Conservation (phyloP, 2,329 filamentous ascomycete genomes). For the Cryphonectria carpinicola region DNA sequence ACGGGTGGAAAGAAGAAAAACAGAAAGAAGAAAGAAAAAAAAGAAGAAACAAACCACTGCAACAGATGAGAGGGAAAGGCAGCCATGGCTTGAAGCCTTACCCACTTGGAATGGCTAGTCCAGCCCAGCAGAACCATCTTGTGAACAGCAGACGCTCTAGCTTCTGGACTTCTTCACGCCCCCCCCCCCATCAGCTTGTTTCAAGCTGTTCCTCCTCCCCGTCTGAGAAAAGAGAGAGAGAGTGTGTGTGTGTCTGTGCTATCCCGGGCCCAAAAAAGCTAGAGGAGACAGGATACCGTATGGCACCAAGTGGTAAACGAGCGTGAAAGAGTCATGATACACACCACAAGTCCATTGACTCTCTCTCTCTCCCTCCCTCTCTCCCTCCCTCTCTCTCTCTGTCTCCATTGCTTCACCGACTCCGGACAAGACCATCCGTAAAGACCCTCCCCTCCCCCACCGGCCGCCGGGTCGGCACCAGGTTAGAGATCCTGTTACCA, state of each 20-base stretch:
- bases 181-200: background rate
- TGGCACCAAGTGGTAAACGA: background rate
- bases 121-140: background rate
- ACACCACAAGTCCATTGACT: background rate
- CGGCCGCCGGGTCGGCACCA: background rate
- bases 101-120: background rate
- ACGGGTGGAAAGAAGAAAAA: background rate
- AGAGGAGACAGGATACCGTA: background rate
- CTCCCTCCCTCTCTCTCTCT: background rate
- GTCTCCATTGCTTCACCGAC: background rate
- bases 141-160: background rate
- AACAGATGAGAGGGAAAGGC: background rate
- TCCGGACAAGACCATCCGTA: background rate
- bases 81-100: conserved; percentile 5
- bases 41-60: no score
- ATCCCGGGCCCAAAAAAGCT: background rate
- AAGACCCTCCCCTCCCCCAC: background rate
- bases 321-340: background rate
- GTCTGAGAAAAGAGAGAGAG: background rate
- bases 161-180: background rate
- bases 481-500: background rate
- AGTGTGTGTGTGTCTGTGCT: background rate
- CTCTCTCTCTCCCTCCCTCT: background rate
- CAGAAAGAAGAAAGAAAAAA: no score
- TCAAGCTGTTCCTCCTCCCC: background rate